Percentiles rank a stretch among this genome's conserved stretches.
phyloP scores from a whole-genome alignment of 2,329 filamentous ascomycete genomes.

The Diaporthe sp. region DNA sequence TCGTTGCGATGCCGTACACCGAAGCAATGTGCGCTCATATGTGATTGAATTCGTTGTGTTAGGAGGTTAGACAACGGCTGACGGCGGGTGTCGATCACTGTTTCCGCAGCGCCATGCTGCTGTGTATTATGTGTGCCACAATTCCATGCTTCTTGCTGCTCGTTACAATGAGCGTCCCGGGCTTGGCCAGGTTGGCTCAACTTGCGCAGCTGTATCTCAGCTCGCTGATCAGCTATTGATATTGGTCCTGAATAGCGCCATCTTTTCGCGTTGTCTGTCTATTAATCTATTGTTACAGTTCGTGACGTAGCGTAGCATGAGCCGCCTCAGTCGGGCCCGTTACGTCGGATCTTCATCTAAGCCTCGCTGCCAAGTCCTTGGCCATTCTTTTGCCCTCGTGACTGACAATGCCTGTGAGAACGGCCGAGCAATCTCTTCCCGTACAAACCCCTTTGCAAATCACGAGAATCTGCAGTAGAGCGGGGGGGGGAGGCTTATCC shows the following conservation, averaged over 20 bases:
- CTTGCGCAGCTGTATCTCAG: too few relatives aligned
- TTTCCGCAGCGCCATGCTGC: neutral
- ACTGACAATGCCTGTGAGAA: neutral
- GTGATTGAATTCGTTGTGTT: neutral
- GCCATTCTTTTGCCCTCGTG: constrained; percentile 1
- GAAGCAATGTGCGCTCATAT: neutral
- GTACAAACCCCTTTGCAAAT: neutral
- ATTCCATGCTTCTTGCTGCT: neutral
- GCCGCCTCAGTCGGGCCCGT: neutral
- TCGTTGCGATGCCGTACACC: neutral
- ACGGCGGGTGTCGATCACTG: neutral
- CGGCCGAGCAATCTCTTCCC: neutral
- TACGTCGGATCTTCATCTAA: constrained; percentile 17
- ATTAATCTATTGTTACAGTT: constrained; percentile 19
- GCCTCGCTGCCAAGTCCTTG: neutral
- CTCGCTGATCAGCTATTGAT: neutral
- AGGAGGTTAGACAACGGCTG: neutral
- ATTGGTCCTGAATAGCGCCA: neutral
- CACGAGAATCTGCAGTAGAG: neutral
- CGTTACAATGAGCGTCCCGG: too few relatives aligned
- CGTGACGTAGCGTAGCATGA: constrained; percentile 10
- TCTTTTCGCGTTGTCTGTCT: constrained; percentile 13
- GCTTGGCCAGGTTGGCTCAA: neutral
- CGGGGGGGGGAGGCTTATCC: too few relatives aligned
- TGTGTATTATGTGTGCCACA: neutral